Base-by-base conservation (phyloP, 345 rosid species). In the Ricinus communis region DNA sequence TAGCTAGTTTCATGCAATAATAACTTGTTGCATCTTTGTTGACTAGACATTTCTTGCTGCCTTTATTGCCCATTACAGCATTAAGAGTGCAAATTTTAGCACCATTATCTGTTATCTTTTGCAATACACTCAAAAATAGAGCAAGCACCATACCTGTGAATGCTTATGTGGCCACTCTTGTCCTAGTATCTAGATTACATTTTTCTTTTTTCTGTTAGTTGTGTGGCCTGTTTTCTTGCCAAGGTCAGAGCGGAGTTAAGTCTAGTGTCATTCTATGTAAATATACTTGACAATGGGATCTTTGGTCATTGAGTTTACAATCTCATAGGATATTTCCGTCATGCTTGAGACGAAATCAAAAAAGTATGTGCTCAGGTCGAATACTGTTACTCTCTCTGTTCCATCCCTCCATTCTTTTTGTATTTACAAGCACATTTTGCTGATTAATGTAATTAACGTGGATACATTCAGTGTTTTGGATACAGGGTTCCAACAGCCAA, bases 401-500 rank as follows among this genome's bases (percentile, higher is more conserved):
- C 61, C 49, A 19, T 59, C 52, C 5, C 43, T 19, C 16, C 63
- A 8, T 18, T 38, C 14, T 62, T 10, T 13, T 52, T 8, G 15
- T 46, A 24, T 19, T 21, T 22, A 49, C n/a, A 14, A 24, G 10
- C 9, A 51, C 41, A 30, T 5, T 0, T 15, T 59, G 25, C 21
- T 38, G 1, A 1, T 60, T 28, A 6, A 30, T 58, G 22, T 58
- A 12, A 56, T 56, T 9, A 12, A 22, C 33, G 18, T 24, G 66
- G 27, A 62, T 62, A 16, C 40, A 2, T 18, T 33, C 38, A 21
- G 55, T 27, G 25, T 21, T 50, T 24, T 64, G 56, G 52, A 79
- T 46, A 43, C 81, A 71, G 84, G 77, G 30, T 72, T 53, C 27
- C 64, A n/a, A n/a, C n/a, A n/a, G n/a, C n/a, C n/a, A 18, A 31